phyloP scores from a whole-genome alignment of 1,139 yeast species.

The Yamadazyma siamensis region DNA sequence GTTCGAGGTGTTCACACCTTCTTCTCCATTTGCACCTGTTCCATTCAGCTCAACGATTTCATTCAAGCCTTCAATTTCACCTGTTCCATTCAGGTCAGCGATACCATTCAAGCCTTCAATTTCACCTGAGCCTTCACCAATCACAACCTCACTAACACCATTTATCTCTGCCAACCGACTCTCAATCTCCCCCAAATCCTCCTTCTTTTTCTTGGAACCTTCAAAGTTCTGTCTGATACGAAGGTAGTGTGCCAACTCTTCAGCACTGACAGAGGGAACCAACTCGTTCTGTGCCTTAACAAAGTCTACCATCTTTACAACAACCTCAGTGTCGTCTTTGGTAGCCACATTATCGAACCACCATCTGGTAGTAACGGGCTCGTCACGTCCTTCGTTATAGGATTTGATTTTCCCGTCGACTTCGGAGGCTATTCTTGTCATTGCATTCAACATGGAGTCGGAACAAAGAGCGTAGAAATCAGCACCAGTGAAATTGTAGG shows the following conservation, averaged over 20 bases:
- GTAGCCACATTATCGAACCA: conserved; percentile 89
- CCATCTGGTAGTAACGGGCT: conserved; percentile 63
- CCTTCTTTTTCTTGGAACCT: conserved; percentile 39
- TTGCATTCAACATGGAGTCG: conserved; percentile 92
- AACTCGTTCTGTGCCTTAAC: conserved; percentile 67
- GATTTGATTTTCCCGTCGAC: conserved; percentile 64
- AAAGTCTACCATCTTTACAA: conserved; percentile 72
- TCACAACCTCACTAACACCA: neutral
- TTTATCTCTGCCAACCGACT: neutral
- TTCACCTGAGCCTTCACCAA: too few relatives aligned
- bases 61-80: too few relatives aligned
- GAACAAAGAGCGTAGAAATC: conserved; percentile 95
- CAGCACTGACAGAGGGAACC: conserved; percentile 83
- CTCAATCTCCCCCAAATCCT: conserved; percentile 3
- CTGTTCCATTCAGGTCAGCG: too few relatives aligned
- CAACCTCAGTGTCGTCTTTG: conserved; percentile 62
- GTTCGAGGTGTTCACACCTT: too few relatives aligned
- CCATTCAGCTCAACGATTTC: too few relatives aligned
- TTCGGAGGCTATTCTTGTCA: conserved; percentile 80
- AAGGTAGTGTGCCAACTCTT: conserved; percentile 79
- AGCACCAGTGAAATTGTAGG: conserved; percentile 93
- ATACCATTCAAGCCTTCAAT: too few relatives aligned
- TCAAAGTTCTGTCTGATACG: conserved; percentile 78
- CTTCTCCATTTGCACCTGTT: too few relatives aligned
- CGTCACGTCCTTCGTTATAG: conserved; percentile 44